Conservation (phyloP, 129 eudicot genomes). For the Arctium minus region DNA sequence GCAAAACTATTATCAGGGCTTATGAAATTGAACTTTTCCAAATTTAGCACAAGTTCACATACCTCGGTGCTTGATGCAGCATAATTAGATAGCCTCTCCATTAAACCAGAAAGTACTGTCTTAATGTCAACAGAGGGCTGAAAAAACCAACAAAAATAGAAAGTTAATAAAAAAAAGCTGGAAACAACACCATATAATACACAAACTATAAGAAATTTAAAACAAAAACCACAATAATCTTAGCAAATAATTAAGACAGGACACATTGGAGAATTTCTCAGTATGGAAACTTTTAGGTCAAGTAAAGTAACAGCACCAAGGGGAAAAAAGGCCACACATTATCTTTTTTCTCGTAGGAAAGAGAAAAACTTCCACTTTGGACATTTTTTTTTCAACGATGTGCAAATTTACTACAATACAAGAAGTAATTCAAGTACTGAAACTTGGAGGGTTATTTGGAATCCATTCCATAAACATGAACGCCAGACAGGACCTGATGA, state of each 20-base stretch:
- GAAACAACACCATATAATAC: neutral
- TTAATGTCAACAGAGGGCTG: conserved; percentile 92
- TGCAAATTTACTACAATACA: neutral
- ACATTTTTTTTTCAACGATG: neutral
- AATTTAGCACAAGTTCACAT: conserved; percentile 25
- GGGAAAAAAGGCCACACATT: neutral
- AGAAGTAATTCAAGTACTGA: neutral
- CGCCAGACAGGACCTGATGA: neutral
- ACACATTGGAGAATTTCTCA: neutral
- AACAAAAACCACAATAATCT: conserved; percentile 11
- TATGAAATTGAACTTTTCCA: conserved; percentile 3
- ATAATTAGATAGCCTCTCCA: conserved; percentile 96
- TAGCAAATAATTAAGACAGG: neutral
- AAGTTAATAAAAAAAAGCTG: conserved; percentile 6
- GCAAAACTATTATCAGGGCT: conserved; percentile 32
- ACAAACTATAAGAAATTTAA: neutral
- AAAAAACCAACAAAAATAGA: neutral
- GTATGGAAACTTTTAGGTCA: neutral
- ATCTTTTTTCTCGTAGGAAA: neutral
- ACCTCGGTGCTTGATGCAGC: conserved; percentile 95
- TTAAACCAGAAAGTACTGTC: conserved; percentile 83
- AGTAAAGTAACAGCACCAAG: neutral
- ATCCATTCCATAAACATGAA: neutral
- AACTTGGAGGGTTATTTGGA: conserved; percentile 3
- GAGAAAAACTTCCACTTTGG: neutral